phyloP scores from a whole-genome alignment of 2,329 filamentous ascomycete genomes.

The Annulohypoxylon truncatum region DNA sequence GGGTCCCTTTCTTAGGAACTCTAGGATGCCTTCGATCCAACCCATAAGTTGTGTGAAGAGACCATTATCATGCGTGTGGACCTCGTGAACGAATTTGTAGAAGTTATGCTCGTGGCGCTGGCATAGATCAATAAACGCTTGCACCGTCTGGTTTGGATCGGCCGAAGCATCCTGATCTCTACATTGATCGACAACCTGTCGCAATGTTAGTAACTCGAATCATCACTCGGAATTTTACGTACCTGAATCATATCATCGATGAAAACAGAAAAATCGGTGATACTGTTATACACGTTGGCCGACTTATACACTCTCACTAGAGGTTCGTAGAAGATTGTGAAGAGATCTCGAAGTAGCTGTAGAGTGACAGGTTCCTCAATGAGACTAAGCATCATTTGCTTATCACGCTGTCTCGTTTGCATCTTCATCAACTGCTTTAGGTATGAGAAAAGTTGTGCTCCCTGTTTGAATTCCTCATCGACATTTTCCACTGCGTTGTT shows the following conservation, averaged over 20 bases:
- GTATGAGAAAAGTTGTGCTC: conserved; percentile 91
- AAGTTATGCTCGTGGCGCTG: conserved; percentile 95
- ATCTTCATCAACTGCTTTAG: conserved; percentile 95
- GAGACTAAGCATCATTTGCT: conserved; percentile 95
- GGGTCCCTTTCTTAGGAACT: conserved; percentile 90
- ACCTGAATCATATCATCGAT: conserved; percentile 92
- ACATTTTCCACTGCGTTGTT: conserved; percentile 92
- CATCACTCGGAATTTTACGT: conserved; percentile 30
- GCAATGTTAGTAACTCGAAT: conserved; percentile 31
- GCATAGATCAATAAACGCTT: conserved; percentile 97
- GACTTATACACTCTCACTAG: conserved; percentile 98
- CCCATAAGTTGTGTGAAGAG: conserved; percentile 96
- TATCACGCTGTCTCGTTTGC: conserved; percentile 90
- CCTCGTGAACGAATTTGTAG: conserved; percentile 99
- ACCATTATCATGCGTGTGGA: conserved; percentile 95
- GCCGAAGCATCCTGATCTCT: conserved; percentile 84
- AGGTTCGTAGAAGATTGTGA: conserved; percentile 99
- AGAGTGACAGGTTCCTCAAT: conserved; percentile 98
- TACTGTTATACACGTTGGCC: conserved; percentile 96
- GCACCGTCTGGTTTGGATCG: conserved; percentile 97
- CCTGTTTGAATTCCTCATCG: conserved; percentile 88
- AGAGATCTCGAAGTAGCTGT: conserved; percentile 94
- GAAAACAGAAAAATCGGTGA: conserved; percentile 95
- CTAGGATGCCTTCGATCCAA: conserved; percentile 95
- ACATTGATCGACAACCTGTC: conserved; percentile 71